These are phyloP conservation scores for Psophocarpus tetragonolobus DNA, from an alignment of 306 rosid species.

Conservation along the genomic window DNA sequence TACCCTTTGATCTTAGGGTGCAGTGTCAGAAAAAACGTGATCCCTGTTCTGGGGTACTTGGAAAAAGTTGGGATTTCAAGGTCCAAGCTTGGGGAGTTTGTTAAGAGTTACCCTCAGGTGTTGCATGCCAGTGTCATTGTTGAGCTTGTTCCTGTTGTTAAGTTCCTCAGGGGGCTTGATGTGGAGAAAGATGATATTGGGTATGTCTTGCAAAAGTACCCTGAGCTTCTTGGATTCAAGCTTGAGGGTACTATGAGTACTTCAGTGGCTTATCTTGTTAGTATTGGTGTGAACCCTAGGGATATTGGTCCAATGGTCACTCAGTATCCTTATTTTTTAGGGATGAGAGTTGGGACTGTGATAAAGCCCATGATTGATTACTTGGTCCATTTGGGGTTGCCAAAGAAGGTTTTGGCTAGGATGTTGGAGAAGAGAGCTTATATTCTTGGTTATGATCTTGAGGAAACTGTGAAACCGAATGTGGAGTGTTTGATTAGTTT, in stretches of 20 bases:
- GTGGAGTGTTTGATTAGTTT: slow-evolving; percentile 84
- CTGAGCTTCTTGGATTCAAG: slow-evolving; percentile 91
- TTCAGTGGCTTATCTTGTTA: slow-evolving; percentile 90
- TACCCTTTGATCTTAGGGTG: slow-evolving; percentile 86
- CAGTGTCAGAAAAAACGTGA: slow-evolving; percentile 78
- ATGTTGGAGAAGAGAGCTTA: slow-evolving; percentile 91
- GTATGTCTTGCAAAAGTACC: slow-evolving; percentile 81
- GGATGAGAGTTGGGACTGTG: slow-evolving; percentile 93
- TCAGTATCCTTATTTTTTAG: slow-evolving; percentile 82
- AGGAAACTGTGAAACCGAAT: slow-evolving; percentile 80
- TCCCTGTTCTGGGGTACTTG: slow-evolving; percentile 84
- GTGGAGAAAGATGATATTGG: slow-evolving; percentile 88
- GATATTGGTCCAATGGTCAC: slow-evolving; percentile 96
- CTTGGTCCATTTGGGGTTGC: slow-evolving; percentile 70
- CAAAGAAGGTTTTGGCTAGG: slow-evolving; percentile 75
- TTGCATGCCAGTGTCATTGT: slow-evolving; percentile 93
- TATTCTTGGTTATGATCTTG: slow-evolving; percentile 76
- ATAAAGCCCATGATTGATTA: slow-evolving; percentile 80
- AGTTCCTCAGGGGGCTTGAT: slow-evolving; percentile 87
- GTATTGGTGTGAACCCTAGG: slow-evolving; percentile 85
- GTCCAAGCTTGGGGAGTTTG: slow-evolving; percentile 72
- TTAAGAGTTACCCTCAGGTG: slow-evolving; percentile 81
- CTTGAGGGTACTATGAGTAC: slow-evolving; percentile 99
- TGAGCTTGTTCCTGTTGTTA: slow-evolving; percentile 90
- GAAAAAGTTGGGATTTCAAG: slow-evolving; percentile 88